Base-by-base conservation (phyloP, 2,329 filamentous ascomycete species). In the Colletotrichum caudatum region DNA sequence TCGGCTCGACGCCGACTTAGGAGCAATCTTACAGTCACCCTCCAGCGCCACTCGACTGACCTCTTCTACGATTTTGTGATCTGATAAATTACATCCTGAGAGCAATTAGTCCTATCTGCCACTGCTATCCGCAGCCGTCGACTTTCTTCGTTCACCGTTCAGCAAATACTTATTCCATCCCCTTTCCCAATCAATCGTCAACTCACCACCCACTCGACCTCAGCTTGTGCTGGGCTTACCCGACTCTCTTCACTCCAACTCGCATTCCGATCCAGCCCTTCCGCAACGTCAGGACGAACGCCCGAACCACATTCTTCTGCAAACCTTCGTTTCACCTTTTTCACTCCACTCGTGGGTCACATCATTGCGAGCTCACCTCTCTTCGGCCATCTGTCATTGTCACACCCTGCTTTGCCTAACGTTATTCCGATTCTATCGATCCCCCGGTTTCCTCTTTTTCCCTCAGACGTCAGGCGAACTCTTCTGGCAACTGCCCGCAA, bases 261-360 rank as follows among this genome's bases (percentile, higher is more conserved):
- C 23, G 35, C n/a, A 54, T 46, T 60, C 46, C 46, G 46, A 66
- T 20, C 44, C 37, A 44, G 8, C 54, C 46, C 59, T 39, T 64
- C 46, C 53, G 33, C 29, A 71, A 64, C 69, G 46, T 60, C 69
- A 64, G 65, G 59, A 71, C 69, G 65, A 69, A 69, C 64, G 58
- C 44, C 68, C 69, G 58, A 64, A 48, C 65, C 59, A 69, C 65
- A 48, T 71, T 26, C 68, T 37, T 33, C 48, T 54, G 60, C 26
- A 69, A 71, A 71, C 69, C 59, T 64, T 56, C 59, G 69, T 71
- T 71, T 71, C 69, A 69, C 48, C 59, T 60, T 69, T 56, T 20
- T 14, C n/a, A 41, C 50, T 54, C 51, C 60, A 35, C 41, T 60
- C 51, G 41, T 33, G 41, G 26, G 33, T 59, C 66, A 51, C 48